Percentiles rank a stretch among this genome's conserved stretches.
Evolutionary conservation across 2,329 filamentous ascomycete genomes (phyloP).

Genomic region (Fusarium sulawesiense): DNA sequence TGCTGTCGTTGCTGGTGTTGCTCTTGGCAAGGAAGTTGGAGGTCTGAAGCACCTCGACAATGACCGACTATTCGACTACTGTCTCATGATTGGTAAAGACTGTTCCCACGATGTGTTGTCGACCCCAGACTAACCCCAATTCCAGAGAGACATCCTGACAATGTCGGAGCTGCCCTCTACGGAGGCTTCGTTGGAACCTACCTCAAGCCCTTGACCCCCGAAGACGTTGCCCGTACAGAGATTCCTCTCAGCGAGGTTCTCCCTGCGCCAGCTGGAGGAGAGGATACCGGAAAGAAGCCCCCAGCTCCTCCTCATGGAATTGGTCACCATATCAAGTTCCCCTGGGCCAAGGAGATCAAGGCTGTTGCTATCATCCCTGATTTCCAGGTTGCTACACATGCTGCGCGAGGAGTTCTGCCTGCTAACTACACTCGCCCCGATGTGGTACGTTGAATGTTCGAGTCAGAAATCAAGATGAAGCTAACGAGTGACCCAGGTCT

Average conservation of each 20-base stretch:
- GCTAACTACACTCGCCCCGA: slow-evolving; percentile 82
- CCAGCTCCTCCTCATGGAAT: slow-evolving; percentile 92
- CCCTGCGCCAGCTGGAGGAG: slow-evolving; percentile 87
- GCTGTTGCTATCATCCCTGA: slow-evolving; percentile 95
- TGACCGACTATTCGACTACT: slow-evolving; percentile 91
- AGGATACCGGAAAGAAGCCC: slow-evolving; percentile 87
- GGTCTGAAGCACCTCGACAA: slow-evolving; percentile 78
- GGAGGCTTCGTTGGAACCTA: slow-evolving; percentile 98
- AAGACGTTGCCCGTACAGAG: slow-evolving; percentile 89
- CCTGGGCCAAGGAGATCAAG: slow-evolving; percentile 95
- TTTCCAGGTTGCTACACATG: slow-evolving; percentile 95
- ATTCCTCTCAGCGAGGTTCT: slow-evolving; percentile 95
- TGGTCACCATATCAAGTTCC: slow-evolving; percentile 95
- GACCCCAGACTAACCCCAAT: slow-evolving; percentile 16
- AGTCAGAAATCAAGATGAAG: not conserved
- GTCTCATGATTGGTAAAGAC: slow-evolving; percentile 87
- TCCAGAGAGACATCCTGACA: slow-evolving; percentile 87
- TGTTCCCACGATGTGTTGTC: not conserved
- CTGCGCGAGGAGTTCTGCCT: slow-evolving; percentile 87
- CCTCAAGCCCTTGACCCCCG: slow-evolving; percentile 88
- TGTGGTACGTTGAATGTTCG: slow-evolving; percentile 67
- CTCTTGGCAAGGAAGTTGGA: slow-evolving; percentile 89
- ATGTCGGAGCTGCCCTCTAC: slow-evolving; percentile 93
- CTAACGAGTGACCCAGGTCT: slow-evolving; percentile 65
- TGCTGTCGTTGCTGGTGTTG: slow-evolving; percentile 94